These are phyloP conservation scores for Acanthamoeba castellanii DNA, from an alignment of 208 protist species.

Conservation along the genomic window DNA sequence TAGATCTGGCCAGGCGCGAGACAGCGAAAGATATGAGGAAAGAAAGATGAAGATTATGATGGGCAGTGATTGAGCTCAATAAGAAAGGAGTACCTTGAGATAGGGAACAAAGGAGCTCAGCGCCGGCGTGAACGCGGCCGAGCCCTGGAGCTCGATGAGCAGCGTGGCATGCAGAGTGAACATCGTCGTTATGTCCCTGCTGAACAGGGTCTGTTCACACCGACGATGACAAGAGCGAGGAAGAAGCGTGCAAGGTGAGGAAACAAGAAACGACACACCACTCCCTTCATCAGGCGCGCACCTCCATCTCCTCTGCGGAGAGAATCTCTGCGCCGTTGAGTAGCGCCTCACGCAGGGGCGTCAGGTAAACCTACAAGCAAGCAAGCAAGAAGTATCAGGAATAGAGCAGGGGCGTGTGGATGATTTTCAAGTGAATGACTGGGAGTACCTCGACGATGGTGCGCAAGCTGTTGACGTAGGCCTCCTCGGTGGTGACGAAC, in stretches of 20 bases:
- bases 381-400: background rate
- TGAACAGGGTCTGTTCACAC: background rate
- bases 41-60: too few relatives aligned
- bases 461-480: slow-evolving; percentile 1
- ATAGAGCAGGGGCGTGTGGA: background rate
- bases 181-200: background rate
- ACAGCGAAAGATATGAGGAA: background rate
- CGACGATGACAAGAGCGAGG: background rate
- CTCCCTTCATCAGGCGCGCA: background rate
- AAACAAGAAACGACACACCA: too few relatives aligned
- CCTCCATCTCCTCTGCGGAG: slow-evolving; percentile 3
- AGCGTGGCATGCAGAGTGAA: slow-evolving; percentile 7
- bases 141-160: slow-evolving; percentile 2
- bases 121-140: background rate
- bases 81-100: background rate
- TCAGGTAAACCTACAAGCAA: background rate
- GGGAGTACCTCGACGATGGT: background rate
- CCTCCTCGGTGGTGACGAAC: slow-evolving; percentile 23
- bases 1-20: slow-evolving; percentile 40
- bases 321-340: background rate
- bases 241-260: background rate
- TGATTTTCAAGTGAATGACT: too few relatives aligned
- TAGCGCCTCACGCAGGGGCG: background rate
- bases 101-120: background rate
- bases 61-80: background rate